A percentile compares a stretch with the other conserved stretches of the same genome.
These are phyloP conservation scores for Fusarium phyllophilum DNA, from an alignment of 2,329 filamentous ascomycete genomes.

Conservation along the genomic window DNA sequence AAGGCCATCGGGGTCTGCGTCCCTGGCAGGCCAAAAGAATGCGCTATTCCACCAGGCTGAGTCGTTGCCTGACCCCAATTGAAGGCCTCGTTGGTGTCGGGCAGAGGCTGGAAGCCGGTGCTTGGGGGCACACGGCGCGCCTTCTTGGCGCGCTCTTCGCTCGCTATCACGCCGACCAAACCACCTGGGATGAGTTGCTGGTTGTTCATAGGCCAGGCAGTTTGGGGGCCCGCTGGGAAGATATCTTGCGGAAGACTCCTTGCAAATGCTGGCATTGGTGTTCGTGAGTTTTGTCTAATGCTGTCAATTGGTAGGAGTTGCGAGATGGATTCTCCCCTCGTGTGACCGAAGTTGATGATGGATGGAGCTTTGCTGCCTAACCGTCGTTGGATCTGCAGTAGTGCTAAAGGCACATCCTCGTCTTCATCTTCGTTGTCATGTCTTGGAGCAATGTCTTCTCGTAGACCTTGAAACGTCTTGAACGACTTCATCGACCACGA, in stretches of 20 bases:
- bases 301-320: not conserved
- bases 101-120: constrained; percentile 22
- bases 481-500: constrained; percentile 14
- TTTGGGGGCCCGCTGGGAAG: not conserved
- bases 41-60: not conserved
- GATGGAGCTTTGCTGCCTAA: not conserved
- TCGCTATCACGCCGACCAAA: constrained; percentile 27
- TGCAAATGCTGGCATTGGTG: constrained; percentile 4
- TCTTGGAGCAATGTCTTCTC: not conserved
- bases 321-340: not conserved
- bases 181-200: constrained; percentile 18
- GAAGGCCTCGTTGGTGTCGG: constrained; percentile 19
- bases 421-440: not conserved
- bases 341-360: not conserved
- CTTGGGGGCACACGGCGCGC: constrained; percentile 17
- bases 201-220: constrained; percentile 5
- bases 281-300: not conserved
- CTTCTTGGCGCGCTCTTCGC: constrained; percentile 23
- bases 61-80: not conserved
- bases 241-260: not conserved
- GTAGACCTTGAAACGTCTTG: not conserved
- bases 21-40: not conserved
- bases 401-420: constrained; percentile 16
- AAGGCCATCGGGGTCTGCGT: not conserved
- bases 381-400: not conserved